A percentile compares a stretch with the other conserved stretches of the same genome.
Evolutionary conservation across 2,329 filamentous ascomycete species (phyloP).

Genomic region (Lizonia empirigonia): DNA sequence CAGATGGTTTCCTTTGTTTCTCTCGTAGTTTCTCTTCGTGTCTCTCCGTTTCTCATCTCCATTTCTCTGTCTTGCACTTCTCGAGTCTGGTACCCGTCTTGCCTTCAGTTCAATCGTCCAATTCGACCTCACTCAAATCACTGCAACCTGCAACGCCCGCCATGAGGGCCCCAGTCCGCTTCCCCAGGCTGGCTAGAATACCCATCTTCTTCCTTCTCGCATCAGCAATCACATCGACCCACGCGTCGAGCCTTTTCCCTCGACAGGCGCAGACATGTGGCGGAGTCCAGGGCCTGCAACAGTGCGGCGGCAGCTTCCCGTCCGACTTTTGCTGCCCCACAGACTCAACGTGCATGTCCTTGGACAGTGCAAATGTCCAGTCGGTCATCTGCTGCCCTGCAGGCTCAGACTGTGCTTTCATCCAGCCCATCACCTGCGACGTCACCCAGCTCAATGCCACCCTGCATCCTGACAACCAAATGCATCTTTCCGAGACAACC

Average conservation of each 20-base stretch:
- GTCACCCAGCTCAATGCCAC: constrained; percentile 65
- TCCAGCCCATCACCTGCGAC: constrained; percentile 70
- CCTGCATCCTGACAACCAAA: constrained; percentile 60
- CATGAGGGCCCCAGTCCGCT: constrained; percentile 39
- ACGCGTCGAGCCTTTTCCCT: constrained; percentile 37
- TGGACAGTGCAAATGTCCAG: constrained; percentile 64
- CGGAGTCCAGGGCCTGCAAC: constrained; percentile 53
- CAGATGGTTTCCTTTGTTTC: constrained; percentile 7
- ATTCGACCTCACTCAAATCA: not conserved
- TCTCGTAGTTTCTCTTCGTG: constrained; percentile 13
- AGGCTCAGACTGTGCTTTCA: constrained; percentile 62
- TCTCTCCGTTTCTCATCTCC: constrained; percentile 6
- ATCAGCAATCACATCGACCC: constrained; percentile 29
- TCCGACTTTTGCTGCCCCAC: constrained; percentile 69
- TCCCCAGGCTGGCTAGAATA: constrained; percentile 41
- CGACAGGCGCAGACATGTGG: constrained; percentile 55
- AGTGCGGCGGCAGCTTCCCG: constrained; percentile 64
- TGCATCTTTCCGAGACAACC: constrained; percentile 70
- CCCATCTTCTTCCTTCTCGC: constrained; percentile 41
- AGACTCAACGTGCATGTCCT: constrained; percentile 60
- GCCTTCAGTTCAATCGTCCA: not conserved
- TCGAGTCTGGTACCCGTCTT: constrained; percentile 11
- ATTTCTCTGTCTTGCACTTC: constrained; percentile 1
- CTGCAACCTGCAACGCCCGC: constrained; percentile 6
- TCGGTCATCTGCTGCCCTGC: constrained; percentile 74